Percentiles rank a stretch among this genome's conserved stretches.
These are phyloP conservation scores for Cyclospora cayetanensis DNA, from an alignment of 169 alveolate species.

Conservation along the genomic window DNA sequence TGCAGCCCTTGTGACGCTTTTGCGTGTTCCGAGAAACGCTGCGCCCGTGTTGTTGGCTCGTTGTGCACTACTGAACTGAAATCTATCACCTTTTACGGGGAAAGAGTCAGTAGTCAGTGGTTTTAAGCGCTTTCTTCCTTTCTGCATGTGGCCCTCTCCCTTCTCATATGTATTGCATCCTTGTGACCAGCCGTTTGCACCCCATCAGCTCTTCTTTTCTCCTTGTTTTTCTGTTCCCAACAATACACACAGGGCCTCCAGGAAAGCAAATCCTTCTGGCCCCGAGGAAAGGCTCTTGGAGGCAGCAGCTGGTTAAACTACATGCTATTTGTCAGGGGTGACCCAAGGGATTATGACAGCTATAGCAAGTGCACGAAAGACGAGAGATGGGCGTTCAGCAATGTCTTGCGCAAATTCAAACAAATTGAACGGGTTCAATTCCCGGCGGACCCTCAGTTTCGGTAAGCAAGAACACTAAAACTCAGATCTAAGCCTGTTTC, in stretches of 20 bases:
- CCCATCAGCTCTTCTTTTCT: not conserved
- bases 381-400: not conserved
- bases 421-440: not conserved
- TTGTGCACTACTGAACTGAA: too few relatives aligned
- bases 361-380: conserved; percentile 27
- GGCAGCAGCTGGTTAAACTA: conserved; percentile 62
- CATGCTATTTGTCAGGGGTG: conserved; percentile 71
- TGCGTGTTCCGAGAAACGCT: too few relatives aligned
- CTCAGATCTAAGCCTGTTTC: too few relatives aligned
- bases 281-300: conserved; percentile 64
- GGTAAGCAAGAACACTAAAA: too few relatives aligned
- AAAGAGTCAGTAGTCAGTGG: too few relatives aligned
- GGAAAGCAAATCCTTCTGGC: conserved; percentile 26
- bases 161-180: not conserved
- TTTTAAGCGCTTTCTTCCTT: too few relatives aligned
- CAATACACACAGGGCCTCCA: conserved; percentile 28
- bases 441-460: not conserved
- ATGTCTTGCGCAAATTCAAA: conserved; percentile 2
- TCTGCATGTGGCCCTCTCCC: not conserved
- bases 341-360: conserved; percentile 50
- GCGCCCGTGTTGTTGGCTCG: too few relatives aligned
- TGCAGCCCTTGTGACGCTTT: too few relatives aligned
- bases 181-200: not conserved
- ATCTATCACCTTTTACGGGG: too few relatives aligned
- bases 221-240: not conserved